Evolutionary conservation across 176 grass and related monocot genomes (phyloP), one percentile per base, ranked within the genome.

Genomic region (Raddia guianensis): DNA sequence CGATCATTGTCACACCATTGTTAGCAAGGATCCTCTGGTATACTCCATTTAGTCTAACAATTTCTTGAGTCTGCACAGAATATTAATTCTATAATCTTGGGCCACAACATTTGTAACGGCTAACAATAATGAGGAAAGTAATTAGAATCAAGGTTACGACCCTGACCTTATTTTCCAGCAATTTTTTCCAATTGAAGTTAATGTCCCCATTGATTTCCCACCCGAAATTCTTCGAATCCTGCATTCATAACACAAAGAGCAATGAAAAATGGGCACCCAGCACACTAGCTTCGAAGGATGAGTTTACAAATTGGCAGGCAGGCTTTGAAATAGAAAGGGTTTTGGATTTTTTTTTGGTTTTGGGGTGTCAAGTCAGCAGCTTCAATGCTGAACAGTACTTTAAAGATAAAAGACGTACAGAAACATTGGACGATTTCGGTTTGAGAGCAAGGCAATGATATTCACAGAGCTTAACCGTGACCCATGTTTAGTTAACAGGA

Each of bases 141-240:
- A 16, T 63, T 2, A 10, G 0, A 21, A 15, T 2, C 16, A 70
- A n/a, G 37, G 15, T 72, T 70, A 61, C 37, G 16, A 5, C 5
- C 11, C 85, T 57, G 13, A 98, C 95, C 95, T 98, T 98, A 58
- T 95, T 95, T 14, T 98, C 76, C 81, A 98, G 79, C 73, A 98
- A 59, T 33, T 68, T 93, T 85, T 95, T 98, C 95, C 95, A 98
- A 49, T 95, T 93, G 74, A 93, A 98, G 80, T 87, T 81, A 65
- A 98, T 86, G 70, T 98, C 68, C 52, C 91, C 95, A 10, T 79
- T 80, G 15, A 98, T 78, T 45, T 98, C 95, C 95, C 95, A 98
- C 42, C 95, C 95, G 12, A 95, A 98, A 63, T 95, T 89, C 53
- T 81, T 82, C 7, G 95, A 64, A 79, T 98, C 95, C 95, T 98